These are phyloP conservation scores for Drosera spatulata DNA, from an alignment of 179 eudicot genomes.

Conservation along the genomic window DNA sequence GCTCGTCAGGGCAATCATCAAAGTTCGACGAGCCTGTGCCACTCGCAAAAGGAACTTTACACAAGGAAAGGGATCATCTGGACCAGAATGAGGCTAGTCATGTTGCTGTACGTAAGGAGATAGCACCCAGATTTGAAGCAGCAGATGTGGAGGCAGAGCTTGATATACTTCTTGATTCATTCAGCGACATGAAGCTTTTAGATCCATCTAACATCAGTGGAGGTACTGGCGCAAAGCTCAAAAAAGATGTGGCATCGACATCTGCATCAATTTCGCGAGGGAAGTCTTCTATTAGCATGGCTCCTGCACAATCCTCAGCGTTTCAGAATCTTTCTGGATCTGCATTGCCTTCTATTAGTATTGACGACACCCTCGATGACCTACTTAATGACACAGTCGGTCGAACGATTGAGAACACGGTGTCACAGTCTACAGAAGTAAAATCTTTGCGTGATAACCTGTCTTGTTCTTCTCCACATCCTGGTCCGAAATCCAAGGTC, in stretches of 20 bases:
- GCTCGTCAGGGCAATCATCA: conserved; percentile 4
- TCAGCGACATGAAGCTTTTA: no score
- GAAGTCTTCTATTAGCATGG: conserved; percentile 6
- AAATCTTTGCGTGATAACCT: conserved; percentile 6
- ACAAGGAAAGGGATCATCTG: conserved; percentile 1
- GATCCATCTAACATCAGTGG: no score
- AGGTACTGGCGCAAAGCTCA: background rate
- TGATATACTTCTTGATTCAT: conserved; percentile 54
- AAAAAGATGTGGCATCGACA: background rate
- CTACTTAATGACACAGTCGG: conserved; percentile 42
- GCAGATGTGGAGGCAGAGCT: conserved; percentile 52
- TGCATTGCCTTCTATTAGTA: conserved; percentile 5
- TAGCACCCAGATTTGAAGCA: conserved; percentile 22
- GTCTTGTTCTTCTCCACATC: conserved; percentile 14
- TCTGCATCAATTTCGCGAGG: conserved; percentile 2
- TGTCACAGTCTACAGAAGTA: conserved; percentile 9
- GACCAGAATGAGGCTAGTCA: conserved; percentile 1
- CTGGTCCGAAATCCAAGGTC: conserved; percentile 32
- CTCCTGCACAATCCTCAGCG: conserved; percentile 9
- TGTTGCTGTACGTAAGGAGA: conserved; percentile 9
- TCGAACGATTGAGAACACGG: conserved; percentile 7
- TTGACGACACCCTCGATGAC: conserved; percentile 52
- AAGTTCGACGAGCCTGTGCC: background rate
- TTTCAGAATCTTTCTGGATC: conserved; percentile 8
- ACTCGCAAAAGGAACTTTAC: background rate